A percentile compares a stretch with the other conserved stretches of the same genome.
Conservation (phyloP, 2,329 filamentous ascomycete species). For the Epichloe coenophiala region DNA sequence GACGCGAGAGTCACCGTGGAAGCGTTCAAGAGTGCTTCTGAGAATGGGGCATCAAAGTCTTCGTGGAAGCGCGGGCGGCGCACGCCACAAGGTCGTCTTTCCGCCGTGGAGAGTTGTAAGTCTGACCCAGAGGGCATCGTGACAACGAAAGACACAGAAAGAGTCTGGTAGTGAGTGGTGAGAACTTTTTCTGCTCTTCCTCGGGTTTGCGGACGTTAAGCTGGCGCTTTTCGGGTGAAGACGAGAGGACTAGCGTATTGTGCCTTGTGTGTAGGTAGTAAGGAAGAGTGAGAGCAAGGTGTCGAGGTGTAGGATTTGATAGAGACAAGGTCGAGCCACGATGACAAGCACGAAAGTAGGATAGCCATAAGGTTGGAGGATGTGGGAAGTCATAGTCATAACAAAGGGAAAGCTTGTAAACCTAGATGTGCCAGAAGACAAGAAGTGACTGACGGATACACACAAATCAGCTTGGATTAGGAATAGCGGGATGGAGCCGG, state of each 20-base stretch:
- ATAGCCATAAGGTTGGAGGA: background rate
- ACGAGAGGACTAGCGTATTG: too few species aligned
- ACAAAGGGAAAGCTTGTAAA: background rate
- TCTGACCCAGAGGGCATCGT: conserved; percentile 17
- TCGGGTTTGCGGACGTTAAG: background rate
- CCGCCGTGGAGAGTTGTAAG: conserved; percentile 5
- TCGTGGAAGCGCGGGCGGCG: conserved; percentile 23
- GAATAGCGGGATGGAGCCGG: background rate
- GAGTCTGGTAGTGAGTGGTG: background rate
- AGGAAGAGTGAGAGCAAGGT: background rate
- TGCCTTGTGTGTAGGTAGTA: too few species aligned
- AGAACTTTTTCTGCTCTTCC: background rate
- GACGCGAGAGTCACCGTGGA: conserved; percentile 16
- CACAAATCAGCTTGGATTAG: background rate
- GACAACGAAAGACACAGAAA: background rate
- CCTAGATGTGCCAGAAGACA: background rate
- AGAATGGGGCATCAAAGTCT: conserved; percentile 26
- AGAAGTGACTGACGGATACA: background rate
- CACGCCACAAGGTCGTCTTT: conserved; percentile 5
- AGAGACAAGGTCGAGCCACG: background rate
- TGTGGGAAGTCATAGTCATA: background rate
- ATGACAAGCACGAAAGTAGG: background rate
- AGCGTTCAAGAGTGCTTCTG: conserved; percentile 20
- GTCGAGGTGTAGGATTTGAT: background rate
- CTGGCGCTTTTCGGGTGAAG: too few species aligned